Evolutionary conservation across 768 basidiomycete genomes (phyloP), one percentile per base, ranked within the genome.

Genomic region (Leucosporidium scottii): DNA sequence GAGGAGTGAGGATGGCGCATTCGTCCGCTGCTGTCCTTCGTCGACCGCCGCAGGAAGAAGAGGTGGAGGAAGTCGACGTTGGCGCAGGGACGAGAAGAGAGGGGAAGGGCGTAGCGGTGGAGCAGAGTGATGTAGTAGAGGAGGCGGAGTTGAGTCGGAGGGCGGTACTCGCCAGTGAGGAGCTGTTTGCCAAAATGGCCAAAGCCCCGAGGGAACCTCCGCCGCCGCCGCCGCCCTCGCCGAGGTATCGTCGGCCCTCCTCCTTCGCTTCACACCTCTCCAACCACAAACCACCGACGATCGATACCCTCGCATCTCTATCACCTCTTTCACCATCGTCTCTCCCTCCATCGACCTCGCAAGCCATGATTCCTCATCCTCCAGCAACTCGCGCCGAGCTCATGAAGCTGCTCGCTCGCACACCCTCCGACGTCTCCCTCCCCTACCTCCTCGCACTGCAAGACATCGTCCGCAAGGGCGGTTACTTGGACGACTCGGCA

Each of bases 401-500:
- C 27, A 20, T 64, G 27, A 50, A 25, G 18, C 47, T 56, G 51
- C 50, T 62, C 5, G 6, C 17, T n/a, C 25, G n/a, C 20, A 49
- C 50, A 1, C 25, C 57, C 10, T 25, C 51, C 31, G 49, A 23
- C 15, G 28, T 47, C 44, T 17, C 27, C 31, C 44, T 18, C 3
- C 1, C 12, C 48, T 34, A 17, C 5, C 39, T n/a, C 31, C 34
- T 36, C 36, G 28, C 48, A 21, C 25, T 57, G 20, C 44, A n/a
- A 5, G 27, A n/a, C 20, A 25, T 28, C 39, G 25, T 64, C 8
- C 44, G 9, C 53, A 39, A 64, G n/a, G 34, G 23, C 30, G n/a
- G 30, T 15, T 36, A 49, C 56, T 50, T 68, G 28, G 44, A 59
- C 66, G 66, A 67, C 30, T 25, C 65, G 1, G 36, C 31, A 9